phyloP scores from a whole-genome alignment of 371 early-diverging fungal genomes.

The Apophysomyces trapeziformis region DNA sequence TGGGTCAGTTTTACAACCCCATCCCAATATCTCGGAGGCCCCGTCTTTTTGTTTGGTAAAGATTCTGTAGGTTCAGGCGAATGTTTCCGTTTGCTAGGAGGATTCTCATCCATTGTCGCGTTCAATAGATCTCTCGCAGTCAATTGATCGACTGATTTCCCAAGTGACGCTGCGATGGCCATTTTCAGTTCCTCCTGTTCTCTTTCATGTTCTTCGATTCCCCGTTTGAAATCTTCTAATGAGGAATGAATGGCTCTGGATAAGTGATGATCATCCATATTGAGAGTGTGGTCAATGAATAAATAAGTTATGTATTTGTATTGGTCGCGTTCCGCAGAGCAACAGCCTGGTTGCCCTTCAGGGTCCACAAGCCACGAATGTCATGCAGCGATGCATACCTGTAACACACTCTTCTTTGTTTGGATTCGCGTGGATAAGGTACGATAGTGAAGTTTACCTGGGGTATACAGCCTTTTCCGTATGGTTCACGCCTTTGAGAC shows the following conservation, averaged over 20 bases:
- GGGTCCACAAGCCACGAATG: no score
- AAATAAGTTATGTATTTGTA: neutral
- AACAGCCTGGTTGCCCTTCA: neutral
- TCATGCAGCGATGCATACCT: no score
- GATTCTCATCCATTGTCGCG: slow-evolving; percentile 4
- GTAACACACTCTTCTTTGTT: no score
- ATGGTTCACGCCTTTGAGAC: no score
- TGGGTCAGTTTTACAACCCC: slow-evolving; percentile 48
- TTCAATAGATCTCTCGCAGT: slow-evolving; percentile 46
- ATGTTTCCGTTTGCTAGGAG: neutral
- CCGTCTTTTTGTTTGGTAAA: neutral
- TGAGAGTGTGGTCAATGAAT: neutral
- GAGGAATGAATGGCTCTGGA: neutral
- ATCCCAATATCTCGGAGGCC: slow-evolving; percentile 30
- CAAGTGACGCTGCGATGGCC: slow-evolving; percentile 47
- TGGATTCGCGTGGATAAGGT: no score
- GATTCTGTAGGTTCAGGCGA: neutral
- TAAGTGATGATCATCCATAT: neutral
- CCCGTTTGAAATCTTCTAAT: slow-evolving; percentile 10
- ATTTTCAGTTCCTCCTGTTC: slow-evolving; percentile 34
- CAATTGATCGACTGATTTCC: slow-evolving; percentile 41
- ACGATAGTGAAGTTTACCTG: no score
- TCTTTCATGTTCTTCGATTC: slow-evolving; percentile 17
- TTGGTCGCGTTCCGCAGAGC: neutral
- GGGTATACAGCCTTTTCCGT: no score